A percentile compares a stretch with the other conserved stretches of the same genome.
Conservation (phyloP, 129 eudicot species). For the Daucus carota region DH1_v3.0 NC_030388.2:1049501-1050000, state of each 20-base stretch:
- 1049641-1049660: constrained; percentile 65
- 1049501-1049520: constrained; percentile 43
- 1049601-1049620: constrained; percentile 53
- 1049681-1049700: constrained; percentile 55
- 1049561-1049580: background rate
- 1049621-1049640: constrained; percentile 61
- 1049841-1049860: constrained; percentile 63
- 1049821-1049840: constrained; percentile 72
- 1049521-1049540: too few species aligned
- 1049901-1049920: background rate
- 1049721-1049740: background rate
- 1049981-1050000: background rate
- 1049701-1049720: constrained; percentile 82
- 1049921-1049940: background rate
- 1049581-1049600: constrained; percentile 6
- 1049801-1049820: constrained; percentile 90
- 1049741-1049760: background rate
- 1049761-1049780: too few species aligned
- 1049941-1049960: background rate
- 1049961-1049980: background rate
- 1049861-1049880: constrained; percentile 36
- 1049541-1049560: background rate
- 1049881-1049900: constrained; percentile 32
- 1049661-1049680: constrained; percentile 57
- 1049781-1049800: constrained; percentile 51